Conservation (phyloP, 2,329 filamentous ascomycete genomes). For the Fusarium sp. region DNA sequence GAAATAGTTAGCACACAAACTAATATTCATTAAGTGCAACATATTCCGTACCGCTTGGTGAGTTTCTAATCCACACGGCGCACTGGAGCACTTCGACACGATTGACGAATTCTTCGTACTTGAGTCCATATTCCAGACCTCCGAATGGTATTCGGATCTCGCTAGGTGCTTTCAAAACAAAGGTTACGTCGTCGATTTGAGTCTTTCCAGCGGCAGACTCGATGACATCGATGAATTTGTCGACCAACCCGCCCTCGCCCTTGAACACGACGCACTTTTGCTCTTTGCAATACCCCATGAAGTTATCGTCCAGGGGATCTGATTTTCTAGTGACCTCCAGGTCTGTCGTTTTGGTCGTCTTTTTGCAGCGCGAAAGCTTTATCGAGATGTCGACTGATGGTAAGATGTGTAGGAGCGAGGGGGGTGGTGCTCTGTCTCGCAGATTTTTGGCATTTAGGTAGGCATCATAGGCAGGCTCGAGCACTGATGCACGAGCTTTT, state of each 20-base stretch:
- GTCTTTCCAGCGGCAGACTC: conserved; percentile 12
- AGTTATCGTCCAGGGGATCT: conserved; percentile 34
- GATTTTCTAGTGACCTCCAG: conserved; percentile 28
- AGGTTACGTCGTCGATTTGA: conserved; percentile 3
- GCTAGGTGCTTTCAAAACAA: conserved; percentile 28
- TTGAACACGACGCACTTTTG: conserved; percentile 40
- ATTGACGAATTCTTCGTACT: conserved; percentile 38
- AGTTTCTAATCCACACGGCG: conserved; percentile 37
- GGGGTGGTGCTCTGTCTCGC: neutral
- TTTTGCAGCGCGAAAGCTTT: conserved; percentile 8
- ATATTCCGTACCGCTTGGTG: conserved; percentile 26
- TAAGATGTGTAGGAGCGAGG: conserved; percentile 28
- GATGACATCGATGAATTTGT: conserved; percentile 35
- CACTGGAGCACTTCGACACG: conserved; percentile 45
- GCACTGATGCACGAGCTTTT: neutral
- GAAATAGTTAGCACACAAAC: neutral
- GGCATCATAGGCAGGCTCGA: conserved; percentile 27
- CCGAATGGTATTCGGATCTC: conserved; percentile 33
- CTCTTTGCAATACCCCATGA: conserved; percentile 37
- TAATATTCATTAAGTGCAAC: neutral
- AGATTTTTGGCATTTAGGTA: conserved; percentile 27
- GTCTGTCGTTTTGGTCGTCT: conserved; percentile 10
- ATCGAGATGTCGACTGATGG: conserved; percentile 25
- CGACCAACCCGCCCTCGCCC: conserved; percentile 35
- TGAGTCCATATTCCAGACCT: conserved; percentile 37